Conservation (phyloP, 2,329 filamentous ascomycete genomes). For the Hypoxylon sp. region DNA sequence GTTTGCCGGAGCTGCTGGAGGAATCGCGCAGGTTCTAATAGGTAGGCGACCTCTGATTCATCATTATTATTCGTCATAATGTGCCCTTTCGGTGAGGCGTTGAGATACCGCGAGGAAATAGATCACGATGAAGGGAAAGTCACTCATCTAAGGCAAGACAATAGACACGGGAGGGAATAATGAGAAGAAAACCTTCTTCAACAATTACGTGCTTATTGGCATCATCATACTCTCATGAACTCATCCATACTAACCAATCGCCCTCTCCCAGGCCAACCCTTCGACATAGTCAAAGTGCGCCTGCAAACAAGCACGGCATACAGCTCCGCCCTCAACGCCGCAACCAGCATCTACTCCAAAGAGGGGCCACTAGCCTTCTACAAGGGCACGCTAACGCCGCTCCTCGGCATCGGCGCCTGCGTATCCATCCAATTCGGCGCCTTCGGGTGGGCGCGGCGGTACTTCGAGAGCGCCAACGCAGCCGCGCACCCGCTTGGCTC, state of each 20-base stretch:
- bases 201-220: too few species aligned
- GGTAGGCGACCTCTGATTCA: slow-evolving; percentile 70
- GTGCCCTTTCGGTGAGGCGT: not conserved
- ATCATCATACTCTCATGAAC: too few species aligned
- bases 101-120: slow-evolving; percentile 9
- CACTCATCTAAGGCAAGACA: not conserved
- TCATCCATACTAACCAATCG: not conserved
- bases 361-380: slow-evolving; percentile 93
- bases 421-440: slow-evolving; percentile 98
- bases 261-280: slow-evolving; percentile 73
- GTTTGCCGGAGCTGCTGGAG: slow-evolving; percentile 89
- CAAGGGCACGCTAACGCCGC: slow-evolving; percentile 95
- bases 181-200: too few species aligned
- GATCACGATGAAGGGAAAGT: slow-evolving; percentile 1
- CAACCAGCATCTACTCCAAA: slow-evolving; percentile 85
- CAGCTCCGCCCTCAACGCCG: slow-evolving; percentile 83
- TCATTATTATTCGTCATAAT: not conserved
- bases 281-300: slow-evolving; percentile 97
- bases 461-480: slow-evolving; percentile 83
- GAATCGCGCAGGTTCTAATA: slow-evolving; percentile 92
- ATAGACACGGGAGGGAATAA: too few species aligned
- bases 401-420: slow-evolving; percentile 96
- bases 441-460: slow-evolving; percentile 92
- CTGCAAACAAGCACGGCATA: slow-evolving; percentile 91
- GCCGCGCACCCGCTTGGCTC: slow-evolving; percentile 67